Evolutionary conservation across 2,329 filamentous ascomycete genomes (phyloP).

Genomic region (Coniochaeta prunicola): DNA sequence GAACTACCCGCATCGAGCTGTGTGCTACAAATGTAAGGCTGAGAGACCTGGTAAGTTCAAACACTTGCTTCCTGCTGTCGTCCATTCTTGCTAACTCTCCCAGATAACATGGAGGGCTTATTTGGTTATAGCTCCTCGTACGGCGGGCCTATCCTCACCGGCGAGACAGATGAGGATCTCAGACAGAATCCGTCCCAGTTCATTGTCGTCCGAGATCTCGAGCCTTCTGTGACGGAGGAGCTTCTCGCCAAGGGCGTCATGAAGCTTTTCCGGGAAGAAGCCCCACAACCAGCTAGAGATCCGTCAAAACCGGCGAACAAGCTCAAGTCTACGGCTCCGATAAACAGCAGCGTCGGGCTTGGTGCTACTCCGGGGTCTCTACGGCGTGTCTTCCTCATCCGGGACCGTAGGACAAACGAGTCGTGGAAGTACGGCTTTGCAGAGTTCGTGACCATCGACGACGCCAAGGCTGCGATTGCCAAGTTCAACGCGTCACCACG

Average conservation of each 20-base stretch:
- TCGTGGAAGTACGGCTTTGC: constrained; percentile 80
- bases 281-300: constrained; percentile 39
- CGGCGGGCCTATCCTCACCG: constrained; percentile 29
- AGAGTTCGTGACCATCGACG: constrained; percentile 70
- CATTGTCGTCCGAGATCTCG: constrained; percentile 65
- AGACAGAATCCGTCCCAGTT: constrained; percentile 62
- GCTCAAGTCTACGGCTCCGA: constrained; percentile 52
- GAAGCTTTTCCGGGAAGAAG: constrained; percentile 59
- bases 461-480: constrained; percentile 65
- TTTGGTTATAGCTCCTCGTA: constrained; percentile 9
- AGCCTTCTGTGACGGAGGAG: constrained; percentile 64
- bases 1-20: constrained; percentile 48
- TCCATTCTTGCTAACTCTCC: constrained; percentile 2
- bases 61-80: background rate
- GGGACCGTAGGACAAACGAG: constrained; percentile 62
- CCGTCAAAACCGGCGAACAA: constrained; percentile 39
- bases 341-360: constrained; percentile 48
- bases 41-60: constrained; percentile 39
- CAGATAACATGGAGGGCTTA: constrained; percentile 11
- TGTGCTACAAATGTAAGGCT: constrained; percentile 53
- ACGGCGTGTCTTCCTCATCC: constrained; percentile 67
- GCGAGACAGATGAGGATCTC: constrained; percentile 34
- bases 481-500: constrained; percentile 66
- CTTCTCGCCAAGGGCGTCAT: constrained; percentile 65
- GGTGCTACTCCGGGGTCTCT: constrained; percentile 70